Conservation (phyloP, 2,329 filamentous ascomycete genomes). For the Fusarium dlaminii region DNA sequence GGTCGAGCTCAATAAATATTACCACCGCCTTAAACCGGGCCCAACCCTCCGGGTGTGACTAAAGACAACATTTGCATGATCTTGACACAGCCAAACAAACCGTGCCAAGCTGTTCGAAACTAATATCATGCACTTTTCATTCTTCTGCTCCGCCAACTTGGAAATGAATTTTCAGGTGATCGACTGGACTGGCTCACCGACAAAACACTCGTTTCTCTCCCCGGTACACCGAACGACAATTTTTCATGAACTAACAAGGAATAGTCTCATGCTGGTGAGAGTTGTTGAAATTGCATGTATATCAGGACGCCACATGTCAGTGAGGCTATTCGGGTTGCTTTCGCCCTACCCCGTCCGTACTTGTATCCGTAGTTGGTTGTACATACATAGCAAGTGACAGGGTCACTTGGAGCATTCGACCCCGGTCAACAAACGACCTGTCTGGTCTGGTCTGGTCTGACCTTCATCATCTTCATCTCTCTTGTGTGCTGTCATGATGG, state of each 20-base stretch:
- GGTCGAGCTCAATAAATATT: not conserved
- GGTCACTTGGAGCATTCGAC: conserved; percentile 2
- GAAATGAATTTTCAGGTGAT: conserved; percentile 5
- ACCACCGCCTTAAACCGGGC: conserved; percentile 2
- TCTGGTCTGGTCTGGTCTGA: not conserved
- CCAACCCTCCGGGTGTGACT: conserved; percentile 31
- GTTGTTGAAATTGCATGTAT: not conserved
- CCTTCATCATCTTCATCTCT: conserved; percentile 12
- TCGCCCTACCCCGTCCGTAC: not conserved
- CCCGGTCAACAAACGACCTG: not conserved
- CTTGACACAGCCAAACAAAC: conserved; percentile 40
- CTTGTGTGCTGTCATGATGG: conserved; percentile 24
- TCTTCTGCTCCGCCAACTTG: conserved; percentile 18
- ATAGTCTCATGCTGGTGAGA: not conserved
- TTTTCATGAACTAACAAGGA: not conserved
- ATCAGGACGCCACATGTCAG: not conserved
- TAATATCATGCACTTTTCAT: conserved; percentile 31
- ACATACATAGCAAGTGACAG: not conserved
- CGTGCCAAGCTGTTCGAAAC: conserved; percentile 24
- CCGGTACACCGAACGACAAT: not conserved
- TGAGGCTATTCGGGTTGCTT: not conserved
- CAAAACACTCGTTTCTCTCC: not conserved
- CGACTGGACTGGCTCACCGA: conserved; percentile 22
- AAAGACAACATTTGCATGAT: conserved; percentile 41
- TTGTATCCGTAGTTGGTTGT: not conserved